These are phyloP conservation scores for Cladophialophora exuberans DNA, from an alignment of 2,329 filamentous ascomycete species.

Conservation along the genomic window DNA sequence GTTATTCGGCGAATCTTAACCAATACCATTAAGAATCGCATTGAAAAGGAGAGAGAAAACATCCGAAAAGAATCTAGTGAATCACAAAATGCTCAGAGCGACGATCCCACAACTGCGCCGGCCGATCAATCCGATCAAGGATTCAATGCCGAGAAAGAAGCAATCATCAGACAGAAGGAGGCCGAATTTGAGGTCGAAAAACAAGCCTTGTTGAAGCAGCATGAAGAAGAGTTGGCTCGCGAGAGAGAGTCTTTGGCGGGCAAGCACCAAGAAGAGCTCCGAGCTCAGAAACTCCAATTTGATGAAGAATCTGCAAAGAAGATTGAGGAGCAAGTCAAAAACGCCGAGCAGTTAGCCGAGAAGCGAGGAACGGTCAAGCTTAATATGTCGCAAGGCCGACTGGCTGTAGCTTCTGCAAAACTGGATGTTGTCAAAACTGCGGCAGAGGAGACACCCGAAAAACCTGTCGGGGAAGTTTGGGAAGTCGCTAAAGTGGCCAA, in stretches of 20 bases:
- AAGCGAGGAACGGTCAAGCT: constrained; percentile 76
- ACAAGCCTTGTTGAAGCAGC: constrained; percentile 40
- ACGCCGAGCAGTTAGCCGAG: constrained; percentile 62
- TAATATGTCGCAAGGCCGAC: constrained; percentile 76
- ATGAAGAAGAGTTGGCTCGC: constrained; percentile 44
- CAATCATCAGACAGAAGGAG: constrained; percentile 42
- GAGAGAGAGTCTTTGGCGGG: constrained; percentile 48
- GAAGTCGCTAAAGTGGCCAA: constrained; percentile 72
- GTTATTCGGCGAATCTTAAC: constrained; percentile 54
- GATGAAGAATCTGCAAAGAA: constrained; percentile 44
- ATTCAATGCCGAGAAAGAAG: constrained; percentile 27
- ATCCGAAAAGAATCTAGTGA: constrained; percentile 40
- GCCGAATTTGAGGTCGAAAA: constrained; percentile 45
- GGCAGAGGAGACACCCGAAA: constrained; percentile 80
- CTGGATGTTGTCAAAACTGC: constrained; percentile 78
- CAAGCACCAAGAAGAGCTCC: constrained; percentile 58
- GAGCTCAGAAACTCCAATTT: constrained; percentile 66
- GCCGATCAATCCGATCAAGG: constrained; percentile 27
- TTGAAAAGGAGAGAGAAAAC: constrained; percentile 40
- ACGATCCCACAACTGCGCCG: constrained; percentile 8
- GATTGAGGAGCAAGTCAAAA: constrained; percentile 52
- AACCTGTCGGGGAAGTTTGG: constrained; percentile 85
- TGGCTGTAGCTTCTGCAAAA: constrained; percentile 68
- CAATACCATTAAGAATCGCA: constrained; percentile 59
- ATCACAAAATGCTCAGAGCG: constrained; percentile 18